phyloP scores from a whole-genome alignment of 371 early-diverging fungal genomes.

The Funneliformis caledonium region DNA sequence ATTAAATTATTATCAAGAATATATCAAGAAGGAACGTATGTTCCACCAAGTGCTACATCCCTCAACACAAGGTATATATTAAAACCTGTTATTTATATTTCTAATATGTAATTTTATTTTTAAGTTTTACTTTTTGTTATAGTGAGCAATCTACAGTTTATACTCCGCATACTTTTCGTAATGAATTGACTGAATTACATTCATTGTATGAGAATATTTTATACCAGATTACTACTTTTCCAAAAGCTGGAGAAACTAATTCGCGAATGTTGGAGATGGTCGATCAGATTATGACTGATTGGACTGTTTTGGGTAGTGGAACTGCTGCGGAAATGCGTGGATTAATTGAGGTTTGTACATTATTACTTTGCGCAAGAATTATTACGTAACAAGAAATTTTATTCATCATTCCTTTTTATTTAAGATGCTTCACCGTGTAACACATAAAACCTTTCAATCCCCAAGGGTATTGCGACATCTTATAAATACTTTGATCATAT shows the following conservation, averaged over 20 bases:
- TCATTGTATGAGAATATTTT: slow-evolving; percentile 67
- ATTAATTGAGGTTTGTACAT: slow-evolving; percentile 53
- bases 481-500: slow-evolving; percentile 57
- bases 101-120: too few relatives aligned
- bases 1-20: slow-evolving; percentile 44
- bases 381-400: not conserved
- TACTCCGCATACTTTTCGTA: slow-evolving; percentile 50
- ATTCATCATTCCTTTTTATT: not conserved
- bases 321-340: slow-evolving; percentile 52
- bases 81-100: slow-evolving; percentile 4
- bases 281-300: slow-evolving; percentile 66
- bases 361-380: not conserved
- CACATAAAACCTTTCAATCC: slow-evolving; percentile 74
- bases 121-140: not conserved
- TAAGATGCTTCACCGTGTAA: slow-evolving; percentile 66
- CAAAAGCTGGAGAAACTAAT: slow-evolving; percentile 70
- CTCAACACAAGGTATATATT: not conserved
- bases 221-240: slow-evolving; percentile 58
- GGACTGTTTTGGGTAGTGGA: slow-evolving; percentile 56
- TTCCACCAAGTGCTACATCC: slow-evolving; percentile 15
- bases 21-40: slow-evolving; percentile 38
- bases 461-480: slow-evolving; percentile 71
- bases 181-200: slow-evolving; percentile 63
- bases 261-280: slow-evolving; percentile 62
- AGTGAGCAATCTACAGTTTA: slow-evolving; percentile 42